Percentiles rank a stretch among this genome's conserved stretches.
Conservation (phyloP, 768 basidiomycete genomes). For the Xerocomellus dryophilus region DNA sequence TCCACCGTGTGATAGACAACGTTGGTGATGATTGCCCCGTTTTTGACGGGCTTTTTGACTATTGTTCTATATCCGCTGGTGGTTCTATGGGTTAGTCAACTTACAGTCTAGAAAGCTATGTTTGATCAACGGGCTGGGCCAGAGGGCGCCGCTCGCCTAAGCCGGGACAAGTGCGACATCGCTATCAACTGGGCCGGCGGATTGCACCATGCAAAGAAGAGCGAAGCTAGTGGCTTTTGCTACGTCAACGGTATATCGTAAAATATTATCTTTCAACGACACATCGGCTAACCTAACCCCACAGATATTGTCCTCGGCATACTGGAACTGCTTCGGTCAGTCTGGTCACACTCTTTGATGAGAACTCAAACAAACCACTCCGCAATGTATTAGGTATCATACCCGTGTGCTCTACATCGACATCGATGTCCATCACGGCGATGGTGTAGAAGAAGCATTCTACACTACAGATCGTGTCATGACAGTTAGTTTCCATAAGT, state of each 20-base stretch:
- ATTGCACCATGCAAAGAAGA: conserved; percentile 97
- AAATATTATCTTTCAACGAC: not conserved
- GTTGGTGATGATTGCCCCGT: conserved; percentile 99
- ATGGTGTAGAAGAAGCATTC: conserved; percentile 99
- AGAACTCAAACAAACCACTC: not conserved
- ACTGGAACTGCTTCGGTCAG: conserved; percentile 83
- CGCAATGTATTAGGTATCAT: conserved; percentile 63
- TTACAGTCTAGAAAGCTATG: not conserved
- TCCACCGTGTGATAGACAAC: conserved; percentile 58
- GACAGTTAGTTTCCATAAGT: conserved; percentile 98
- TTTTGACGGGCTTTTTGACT: conserved; percentile 97
- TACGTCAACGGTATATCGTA: conserved; percentile 82
- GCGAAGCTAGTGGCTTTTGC: conserved; percentile 98
- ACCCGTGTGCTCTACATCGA: conserved; percentile 95
- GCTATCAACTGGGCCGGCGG: conserved; percentile 99
- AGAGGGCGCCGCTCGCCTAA: conserved; percentile 97
- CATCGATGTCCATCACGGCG: conserved; percentile 98
- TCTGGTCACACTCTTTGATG: conserved; percentile 1
- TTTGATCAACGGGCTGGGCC: conserved; percentile 8
- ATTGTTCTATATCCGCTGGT: conserved; percentile 99
- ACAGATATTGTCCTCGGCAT: conserved; percentile 96
- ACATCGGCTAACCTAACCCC: not conserved
- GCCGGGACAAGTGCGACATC: conserved; percentile 97
- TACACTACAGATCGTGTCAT: conserved; percentile 99
- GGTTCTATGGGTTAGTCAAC: conserved; percentile 88